These are phyloP conservation scores for Ajuga reptans DNA, from an alignment of 305 asterid genomes.

Conservation along the genomic window DNA sequence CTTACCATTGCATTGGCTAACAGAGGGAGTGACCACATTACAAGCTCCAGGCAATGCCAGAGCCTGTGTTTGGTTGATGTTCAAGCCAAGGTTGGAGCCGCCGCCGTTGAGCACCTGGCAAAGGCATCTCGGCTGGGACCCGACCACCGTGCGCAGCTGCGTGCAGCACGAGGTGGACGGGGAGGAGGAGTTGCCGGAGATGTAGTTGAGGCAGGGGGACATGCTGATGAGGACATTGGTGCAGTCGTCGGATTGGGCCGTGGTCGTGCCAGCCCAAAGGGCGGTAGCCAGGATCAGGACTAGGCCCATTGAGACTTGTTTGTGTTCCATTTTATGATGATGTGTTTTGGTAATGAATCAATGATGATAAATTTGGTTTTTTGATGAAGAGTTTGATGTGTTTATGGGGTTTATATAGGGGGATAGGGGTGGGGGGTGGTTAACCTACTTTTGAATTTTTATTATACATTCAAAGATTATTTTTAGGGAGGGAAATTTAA, in stretches of 20 bases:
- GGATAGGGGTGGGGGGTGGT: conserved; percentile 7
- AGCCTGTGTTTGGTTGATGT: conserved; percentile 56
- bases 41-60: conserved; percentile 48
- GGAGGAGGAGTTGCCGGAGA: conserved; percentile 46
- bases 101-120: conserved; percentile 50
- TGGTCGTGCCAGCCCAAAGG: conserved; percentile 20
- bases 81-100: conserved; percentile 42
- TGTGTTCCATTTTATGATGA: conserved; percentile 29
- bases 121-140: conserved; percentile 47
- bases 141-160: conserved; percentile 41
- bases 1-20: conserved; percentile 34
- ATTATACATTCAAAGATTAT: background rate
- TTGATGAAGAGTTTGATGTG: background rate
- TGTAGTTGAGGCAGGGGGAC: conserved; percentile 60
- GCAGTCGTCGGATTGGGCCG: conserved; percentile 51
- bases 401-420: conserved; percentile 20
- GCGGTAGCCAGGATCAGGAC: conserved; percentile 25
- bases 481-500: background rate
- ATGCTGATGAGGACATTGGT: conserved; percentile 44
- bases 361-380: background rate
- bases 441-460: conserved; percentile 20
- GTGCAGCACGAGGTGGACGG: conserved; percentile 50
- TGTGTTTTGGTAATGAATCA: background rate
- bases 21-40: conserved; percentile 40
- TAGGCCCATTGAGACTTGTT: conserved; percentile 24